Conservation (phyloP, 2,329 filamentous ascomycete species). For the Paraphaeosphaeria minitans region DNA sequence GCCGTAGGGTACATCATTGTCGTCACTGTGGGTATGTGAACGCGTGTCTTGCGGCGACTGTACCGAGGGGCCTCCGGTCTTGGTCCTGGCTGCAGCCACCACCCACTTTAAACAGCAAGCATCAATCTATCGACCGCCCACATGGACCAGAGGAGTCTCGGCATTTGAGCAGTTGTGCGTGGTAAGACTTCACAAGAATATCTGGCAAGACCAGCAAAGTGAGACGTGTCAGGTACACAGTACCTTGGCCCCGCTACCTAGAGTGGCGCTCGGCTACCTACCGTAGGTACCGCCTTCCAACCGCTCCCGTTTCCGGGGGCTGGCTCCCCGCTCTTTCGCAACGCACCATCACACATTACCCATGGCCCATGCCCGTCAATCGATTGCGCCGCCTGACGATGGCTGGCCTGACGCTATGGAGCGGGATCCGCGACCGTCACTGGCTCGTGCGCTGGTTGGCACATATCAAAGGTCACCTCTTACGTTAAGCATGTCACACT, state of each 20-base stretch:
- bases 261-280: constrained; percentile 2
- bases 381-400: not conserved
- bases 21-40: not conserved
- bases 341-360: not conserved
- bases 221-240: constrained; percentile 4
- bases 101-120: not conserved
- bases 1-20: not conserved
- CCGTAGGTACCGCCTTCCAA: no score
- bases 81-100: not conserved
- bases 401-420: constrained; percentile 1
- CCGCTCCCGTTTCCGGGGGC: not conserved
- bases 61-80: not conserved
- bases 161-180: not conserved
- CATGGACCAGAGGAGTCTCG: not conserved
- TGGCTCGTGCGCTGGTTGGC: not conserved
- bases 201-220: not conserved
- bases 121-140: not conserved
- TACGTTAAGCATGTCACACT: not conserved
- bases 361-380: not conserved
- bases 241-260: not conserved
- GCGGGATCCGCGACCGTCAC: constrained; percentile 6
- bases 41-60: not conserved
- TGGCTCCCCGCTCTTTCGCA: not conserved
- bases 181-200: not conserved
- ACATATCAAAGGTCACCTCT: not conserved